Percentiles rank a stretch among this genome's conserved stretches.
phyloP scores from a whole-genome alignment of 805 yeast species.

The Yamadazyma sp. region DNA sequence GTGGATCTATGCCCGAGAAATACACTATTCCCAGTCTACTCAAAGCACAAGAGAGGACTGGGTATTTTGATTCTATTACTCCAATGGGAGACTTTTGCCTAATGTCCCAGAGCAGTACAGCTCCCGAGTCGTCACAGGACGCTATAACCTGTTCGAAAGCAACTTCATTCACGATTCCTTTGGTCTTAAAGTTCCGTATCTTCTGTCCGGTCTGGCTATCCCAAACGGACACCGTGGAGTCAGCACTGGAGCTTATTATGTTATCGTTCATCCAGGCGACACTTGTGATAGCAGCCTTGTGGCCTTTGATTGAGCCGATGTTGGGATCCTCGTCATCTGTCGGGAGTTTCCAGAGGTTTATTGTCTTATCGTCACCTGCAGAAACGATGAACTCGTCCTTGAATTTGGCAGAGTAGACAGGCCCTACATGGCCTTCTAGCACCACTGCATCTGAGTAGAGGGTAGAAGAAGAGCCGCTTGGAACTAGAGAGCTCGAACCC shows the following conservation, averaged over 20 bases:
- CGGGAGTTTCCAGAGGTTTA: constrained; percentile 48
- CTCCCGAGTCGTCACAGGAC: constrained; percentile 69
- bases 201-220: constrained; percentile 59
- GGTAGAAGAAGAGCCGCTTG: not conserved
- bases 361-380: constrained; percentile 58
- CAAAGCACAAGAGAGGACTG: constrained; percentile 46
- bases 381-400: constrained; percentile 52
- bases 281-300: constrained; percentile 64
- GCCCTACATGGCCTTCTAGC: constrained; percentile 48
- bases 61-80: constrained; percentile 49
- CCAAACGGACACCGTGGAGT: constrained; percentile 59
- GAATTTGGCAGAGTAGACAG: constrained; percentile 54
- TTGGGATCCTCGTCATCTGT: constrained; percentile 28
- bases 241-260: constrained; percentile 57
- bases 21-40: constrained; percentile 35
- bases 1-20: constrained; percentile 69
- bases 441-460: constrained; percentile 32
- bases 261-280: constrained; percentile 54
- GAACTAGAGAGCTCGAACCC: no score
- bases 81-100: constrained; percentile 48
- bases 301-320: constrained; percentile 51
- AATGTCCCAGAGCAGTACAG: constrained; percentile 61
- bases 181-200: constrained; percentile 44
- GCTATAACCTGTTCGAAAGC: constrained; percentile 32
- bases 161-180: constrained; percentile 55